phyloP scores from a whole-genome alignment of 2,329 filamentous ascomycete genomes.

The Periglandula ipomoeae region DNA sequence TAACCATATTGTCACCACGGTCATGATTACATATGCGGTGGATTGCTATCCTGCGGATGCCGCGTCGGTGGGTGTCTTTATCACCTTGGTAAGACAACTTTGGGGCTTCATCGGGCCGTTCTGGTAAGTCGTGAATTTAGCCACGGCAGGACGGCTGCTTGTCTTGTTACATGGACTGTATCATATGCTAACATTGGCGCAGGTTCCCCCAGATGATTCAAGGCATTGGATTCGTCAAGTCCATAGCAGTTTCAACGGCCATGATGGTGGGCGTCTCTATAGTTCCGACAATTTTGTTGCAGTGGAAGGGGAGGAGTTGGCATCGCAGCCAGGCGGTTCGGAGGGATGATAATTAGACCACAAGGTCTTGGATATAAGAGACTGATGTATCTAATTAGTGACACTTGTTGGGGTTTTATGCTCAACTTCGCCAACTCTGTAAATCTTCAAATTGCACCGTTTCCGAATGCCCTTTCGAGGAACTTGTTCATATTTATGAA shows the following conservation, averaged over 20 bases:
- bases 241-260: not conserved
- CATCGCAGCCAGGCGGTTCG: not conserved
- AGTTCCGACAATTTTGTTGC: constrained; percentile 4
- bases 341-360: not conserved
- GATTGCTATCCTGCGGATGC: constrained; percentile 46
- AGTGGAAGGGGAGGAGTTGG: not conserved
- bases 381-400: no score
- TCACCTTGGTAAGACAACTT: constrained; percentile 45
- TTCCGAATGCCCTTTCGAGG: no score
- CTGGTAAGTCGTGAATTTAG: constrained; percentile 11
- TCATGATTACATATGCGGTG: constrained; percentile 50
- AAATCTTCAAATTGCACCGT: no score
- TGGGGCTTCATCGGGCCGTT: constrained; percentile 40
- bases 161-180: not conserved
- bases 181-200: not conserved
- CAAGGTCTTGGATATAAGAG: no score
- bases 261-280: constrained; percentile 6
- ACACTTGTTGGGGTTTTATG: no score
- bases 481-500: no score
- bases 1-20: constrained; percentile 52
- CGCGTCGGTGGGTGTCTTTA: constrained; percentile 47
- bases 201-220: constrained; percentile 10
- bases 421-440: no score
- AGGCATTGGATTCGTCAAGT: not conserved
- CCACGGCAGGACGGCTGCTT: no score